phyloP scores from a whole-genome alignment of 1,284 basidiomycete species.

The Apiotrichum veenhuisii region DNA sequence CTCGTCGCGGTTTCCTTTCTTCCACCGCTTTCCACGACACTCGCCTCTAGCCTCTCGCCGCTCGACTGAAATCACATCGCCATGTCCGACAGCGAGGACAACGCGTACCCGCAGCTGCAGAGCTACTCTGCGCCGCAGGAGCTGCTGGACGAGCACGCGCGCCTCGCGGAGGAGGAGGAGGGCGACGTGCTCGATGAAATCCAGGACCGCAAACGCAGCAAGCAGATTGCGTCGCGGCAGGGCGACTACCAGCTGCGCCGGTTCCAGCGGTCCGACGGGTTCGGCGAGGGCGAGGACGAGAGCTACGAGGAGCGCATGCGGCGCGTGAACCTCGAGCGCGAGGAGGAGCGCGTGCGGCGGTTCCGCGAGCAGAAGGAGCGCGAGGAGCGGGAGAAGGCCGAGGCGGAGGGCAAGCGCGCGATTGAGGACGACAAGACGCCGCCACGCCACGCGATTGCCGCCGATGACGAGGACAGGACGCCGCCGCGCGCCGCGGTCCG shows the following conservation, averaged over 20 bases:
- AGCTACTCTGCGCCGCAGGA: conserved; percentile 91
- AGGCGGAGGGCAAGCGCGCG: conserved; percentile 57
- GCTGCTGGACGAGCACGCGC: conserved; percentile 87
- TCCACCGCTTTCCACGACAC: no score
- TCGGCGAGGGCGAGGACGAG: conserved; percentile 61
- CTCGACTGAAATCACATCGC: no score
- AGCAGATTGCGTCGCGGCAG: conserved; percentile 90
- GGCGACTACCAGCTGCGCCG: conserved; percentile 93
- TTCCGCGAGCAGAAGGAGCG: conserved; percentile 79
- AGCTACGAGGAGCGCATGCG: conserved; percentile 98
- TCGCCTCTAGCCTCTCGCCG: no score
- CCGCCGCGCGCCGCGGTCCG: conserved; percentile 42
- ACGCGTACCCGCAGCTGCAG: conserved; percentile 60
- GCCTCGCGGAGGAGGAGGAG: conserved; percentile 87
- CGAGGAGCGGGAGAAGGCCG: conserved; percentile 57
- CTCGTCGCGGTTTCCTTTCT: background rate
- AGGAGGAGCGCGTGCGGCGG: conserved; percentile 78
- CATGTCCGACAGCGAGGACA: conserved; percentile 20
- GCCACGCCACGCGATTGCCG: conserved; percentile 17
- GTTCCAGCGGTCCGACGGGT: conserved; percentile 65
- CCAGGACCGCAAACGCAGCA: conserved; percentile 82
- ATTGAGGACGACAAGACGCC: conserved; percentile 66
- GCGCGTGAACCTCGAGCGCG: conserved; percentile 82
- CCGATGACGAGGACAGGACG: conserved; percentile 27
- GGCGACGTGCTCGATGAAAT: conserved; percentile 83